Evolutionary conservation across 306 rosid species (phyloP).

Genomic region (Myrica gale): DNA sequence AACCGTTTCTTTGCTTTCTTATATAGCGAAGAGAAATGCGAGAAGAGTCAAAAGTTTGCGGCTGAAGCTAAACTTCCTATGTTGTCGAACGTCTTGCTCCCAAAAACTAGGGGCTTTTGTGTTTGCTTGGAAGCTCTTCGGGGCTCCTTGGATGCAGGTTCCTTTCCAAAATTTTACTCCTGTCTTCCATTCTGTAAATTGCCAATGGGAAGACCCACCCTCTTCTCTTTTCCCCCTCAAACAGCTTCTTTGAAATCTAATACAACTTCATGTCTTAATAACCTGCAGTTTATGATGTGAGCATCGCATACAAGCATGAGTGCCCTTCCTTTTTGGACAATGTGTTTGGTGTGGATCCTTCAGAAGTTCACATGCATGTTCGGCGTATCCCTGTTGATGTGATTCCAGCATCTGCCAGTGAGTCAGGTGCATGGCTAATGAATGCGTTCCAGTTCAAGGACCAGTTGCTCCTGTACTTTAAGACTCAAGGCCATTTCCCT

Average conservation of each 20-base stretch:
- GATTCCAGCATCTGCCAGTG: constrained; percentile 57
- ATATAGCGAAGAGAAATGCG: constrained; percentile 72
- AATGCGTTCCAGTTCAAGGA: constrained; percentile 53
- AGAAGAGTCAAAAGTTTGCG: constrained; percentile 61
- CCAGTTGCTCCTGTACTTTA: constrained; percentile 56
- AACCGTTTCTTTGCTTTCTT: constrained; percentile 24
- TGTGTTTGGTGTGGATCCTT: constrained; percentile 84
- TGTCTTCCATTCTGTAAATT: background rate
- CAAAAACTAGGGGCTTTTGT: constrained; percentile 85
- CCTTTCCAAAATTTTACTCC: constrained; percentile 9
- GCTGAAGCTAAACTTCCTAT: constrained; percentile 73
- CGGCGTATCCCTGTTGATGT: constrained; percentile 57
- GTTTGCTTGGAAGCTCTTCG: constrained; percentile 75
- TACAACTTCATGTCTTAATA: constrained; percentile 15
- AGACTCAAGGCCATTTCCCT: constrained; percentile 65
- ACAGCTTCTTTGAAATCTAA: constrained; percentile 16
- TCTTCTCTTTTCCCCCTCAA: background rate
- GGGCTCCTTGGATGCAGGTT: constrained; percentile 87
- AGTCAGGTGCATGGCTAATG: constrained; percentile 71
- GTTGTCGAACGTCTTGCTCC: constrained; percentile 72
- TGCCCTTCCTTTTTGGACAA: constrained; percentile 88
- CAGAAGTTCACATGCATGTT: constrained; percentile 87
- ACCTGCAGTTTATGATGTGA: constrained; percentile 80
- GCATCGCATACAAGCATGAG: constrained; percentile 72
- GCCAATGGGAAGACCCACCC: too few species aligned